Evolutionary conservation across 768 basidiomycete species (phyloP).

Genomic region (Rickenella mellea): DNA sequence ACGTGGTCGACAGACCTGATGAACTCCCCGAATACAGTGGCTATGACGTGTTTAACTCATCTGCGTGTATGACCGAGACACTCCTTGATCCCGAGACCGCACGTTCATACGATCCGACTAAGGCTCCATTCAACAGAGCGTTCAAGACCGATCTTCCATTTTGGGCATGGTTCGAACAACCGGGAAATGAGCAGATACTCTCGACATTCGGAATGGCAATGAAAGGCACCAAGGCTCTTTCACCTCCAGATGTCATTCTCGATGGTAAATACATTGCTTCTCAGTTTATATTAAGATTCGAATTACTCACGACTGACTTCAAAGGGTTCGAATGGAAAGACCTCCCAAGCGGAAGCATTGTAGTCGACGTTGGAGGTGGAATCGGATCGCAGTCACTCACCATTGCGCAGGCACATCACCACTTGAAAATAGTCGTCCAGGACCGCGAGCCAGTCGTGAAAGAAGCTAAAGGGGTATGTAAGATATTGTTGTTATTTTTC

Average conservation of each 20-base stretch:
- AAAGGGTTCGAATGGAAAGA: slow-evolving; percentile 6
- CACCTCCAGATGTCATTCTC: slow-evolving; percentile 6
- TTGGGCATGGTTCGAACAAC: slow-evolving; percentile 18
- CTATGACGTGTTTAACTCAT: slow-evolving; percentile 10
- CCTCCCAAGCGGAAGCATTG: slow-evolving; percentile 1
- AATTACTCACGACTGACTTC: not conserved
- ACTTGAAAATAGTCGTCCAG: slow-evolving; percentile 7
- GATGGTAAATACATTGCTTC: slow-evolving; percentile 1
- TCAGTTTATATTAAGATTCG: not conserved
- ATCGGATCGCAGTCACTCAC: slow-evolving; percentile 3
- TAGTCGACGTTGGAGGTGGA: slow-evolving; percentile 8
- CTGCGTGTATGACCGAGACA: slow-evolving; percentile 10
- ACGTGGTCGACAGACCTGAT: too few species aligned
- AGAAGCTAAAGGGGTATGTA: too few species aligned
- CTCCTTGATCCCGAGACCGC: slow-evolving; percentile 14
- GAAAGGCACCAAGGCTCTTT: slow-evolving; percentile 6
- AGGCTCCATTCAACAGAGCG: slow-evolving; percentile 18
- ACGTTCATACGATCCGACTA: slow-evolving; percentile 16
- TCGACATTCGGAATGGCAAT: slow-evolving; percentile 24
- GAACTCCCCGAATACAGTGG: slow-evolving; percentile 12
- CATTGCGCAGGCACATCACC: slow-evolving; percentile 3
- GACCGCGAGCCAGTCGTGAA: slow-evolving; percentile 2
- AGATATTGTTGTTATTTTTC: too few species aligned
- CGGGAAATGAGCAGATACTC: slow-evolving; percentile 13
- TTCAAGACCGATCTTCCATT: slow-evolving; percentile 13